Evolutionary conservation across 1,139 yeast species (phyloP).

Genomic region (Sporopachydermia cereana): DNA sequence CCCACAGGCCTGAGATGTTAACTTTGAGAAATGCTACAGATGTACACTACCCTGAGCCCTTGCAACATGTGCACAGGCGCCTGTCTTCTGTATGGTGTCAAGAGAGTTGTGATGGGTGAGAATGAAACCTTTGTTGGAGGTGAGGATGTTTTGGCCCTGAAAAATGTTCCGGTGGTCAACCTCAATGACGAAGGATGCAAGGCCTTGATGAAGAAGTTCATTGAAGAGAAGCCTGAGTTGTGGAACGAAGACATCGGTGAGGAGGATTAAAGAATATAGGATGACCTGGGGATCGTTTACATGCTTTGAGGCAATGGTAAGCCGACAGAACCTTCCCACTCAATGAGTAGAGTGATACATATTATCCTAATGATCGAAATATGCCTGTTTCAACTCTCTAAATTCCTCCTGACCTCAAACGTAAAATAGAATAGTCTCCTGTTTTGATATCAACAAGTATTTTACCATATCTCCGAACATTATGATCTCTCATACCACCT

Average conservation of each 20-base stretch:
- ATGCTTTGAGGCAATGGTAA: too few relatives aligned
- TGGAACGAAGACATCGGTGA: constrained; percentile 91
- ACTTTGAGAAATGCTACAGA: constrained; percentile 18
- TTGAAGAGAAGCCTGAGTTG: constrained; percentile 61
- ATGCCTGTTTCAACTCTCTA: too few relatives aligned
- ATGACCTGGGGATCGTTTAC: neutral
- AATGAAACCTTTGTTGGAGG: constrained; percentile 68
- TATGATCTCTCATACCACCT: neutral
- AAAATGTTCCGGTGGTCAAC: constrained; percentile 70
- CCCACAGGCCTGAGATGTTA: neutral
- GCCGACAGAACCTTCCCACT: too few relatives aligned
- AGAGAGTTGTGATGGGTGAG: constrained; percentile 82
- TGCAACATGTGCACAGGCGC: constrained; percentile 96
- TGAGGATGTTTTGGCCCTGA: constrained; percentile 52
- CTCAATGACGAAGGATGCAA: constrained; percentile 57
- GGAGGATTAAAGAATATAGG: constrained; percentile 14
- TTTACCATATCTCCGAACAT: neutral
- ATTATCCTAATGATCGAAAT: too few relatives aligned
- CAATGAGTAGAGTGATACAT: too few relatives aligned
- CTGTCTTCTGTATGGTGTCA: constrained; percentile 74
- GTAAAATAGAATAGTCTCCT: too few relatives aligned
- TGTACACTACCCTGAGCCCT: constrained; percentile 88
- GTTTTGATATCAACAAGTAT: neutral
- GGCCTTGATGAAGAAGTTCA: constrained; percentile 63
- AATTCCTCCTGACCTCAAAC: too few relatives aligned